Conservation (phyloP, 1,284 basidiomycete genomes). For the Wolfiporia cocos region DNA sequence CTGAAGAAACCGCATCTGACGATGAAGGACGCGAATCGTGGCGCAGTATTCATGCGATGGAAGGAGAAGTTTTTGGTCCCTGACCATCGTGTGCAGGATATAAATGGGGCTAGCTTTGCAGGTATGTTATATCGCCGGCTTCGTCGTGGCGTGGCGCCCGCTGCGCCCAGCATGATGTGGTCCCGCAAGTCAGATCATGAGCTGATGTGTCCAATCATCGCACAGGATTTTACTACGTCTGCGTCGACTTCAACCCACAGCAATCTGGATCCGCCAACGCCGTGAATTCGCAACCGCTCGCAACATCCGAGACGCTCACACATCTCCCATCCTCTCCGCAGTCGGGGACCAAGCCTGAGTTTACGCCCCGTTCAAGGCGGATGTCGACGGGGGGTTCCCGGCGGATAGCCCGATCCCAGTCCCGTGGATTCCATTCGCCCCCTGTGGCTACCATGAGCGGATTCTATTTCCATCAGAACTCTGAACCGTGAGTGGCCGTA, state of each 20-base stretch:
- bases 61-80: slow-evolving; percentile 96
- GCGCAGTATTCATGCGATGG: slow-evolving; percentile 91
- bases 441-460: slow-evolving; percentile 73
- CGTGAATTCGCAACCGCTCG: slow-evolving; percentile 61
- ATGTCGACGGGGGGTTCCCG: slow-evolving; percentile 20
- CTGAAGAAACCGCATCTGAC: slow-evolving; percentile 71
- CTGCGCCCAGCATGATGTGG: background rate
- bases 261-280: slow-evolving; percentile 45
- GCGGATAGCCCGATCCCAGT: slow-evolving; percentile 19
- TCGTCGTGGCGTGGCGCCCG: background rate
- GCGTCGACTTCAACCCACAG: slow-evolving; percentile 39
- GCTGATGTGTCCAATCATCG: slow-evolving; percentile 2
- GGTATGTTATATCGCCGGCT: slow-evolving; percentile 38
- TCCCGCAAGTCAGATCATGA: background rate
- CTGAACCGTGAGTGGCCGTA: slow-evolving; percentile 22
- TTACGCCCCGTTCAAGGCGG: slow-evolving; percentile 20
- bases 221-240: slow-evolving; percentile 56
- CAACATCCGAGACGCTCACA: slow-evolving; percentile 75
- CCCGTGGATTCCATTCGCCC: slow-evolving; percentile 19
- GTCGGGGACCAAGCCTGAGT: slow-evolving; percentile 22
- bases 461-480: slow-evolving; percentile 80
- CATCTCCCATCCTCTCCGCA: slow-evolving; percentile 34
- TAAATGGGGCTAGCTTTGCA: slow-evolving; percentile 93
- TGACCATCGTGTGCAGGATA: slow-evolving; percentile 89
- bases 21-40: slow-evolving; percentile 67